A percentile compares a stretch with the other conserved stretches of the same genome.
Evolutionary conservation across 768 basidiomycete genomes (phyloP).

Genomic region (Kwoniella sp.): DNA sequence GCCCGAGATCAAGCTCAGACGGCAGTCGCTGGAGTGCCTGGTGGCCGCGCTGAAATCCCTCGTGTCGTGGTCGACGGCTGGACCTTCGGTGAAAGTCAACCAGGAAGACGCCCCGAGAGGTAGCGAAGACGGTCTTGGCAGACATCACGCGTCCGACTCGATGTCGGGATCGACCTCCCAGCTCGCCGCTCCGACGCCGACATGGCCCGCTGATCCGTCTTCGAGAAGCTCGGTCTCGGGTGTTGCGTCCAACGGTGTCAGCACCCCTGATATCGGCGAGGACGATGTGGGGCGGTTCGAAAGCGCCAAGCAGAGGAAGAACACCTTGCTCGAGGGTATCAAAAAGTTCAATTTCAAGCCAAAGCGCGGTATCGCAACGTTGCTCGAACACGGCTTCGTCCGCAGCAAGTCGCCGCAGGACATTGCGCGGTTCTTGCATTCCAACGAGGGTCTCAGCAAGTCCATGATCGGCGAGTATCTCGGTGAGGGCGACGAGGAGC

Average conservation of each 20-base stretch:
- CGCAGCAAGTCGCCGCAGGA: constrained; percentile 65
- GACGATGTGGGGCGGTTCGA: constrained; percentile 93
- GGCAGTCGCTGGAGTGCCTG: constrained; percentile 92
- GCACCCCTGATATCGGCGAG: constrained; percentile 64
- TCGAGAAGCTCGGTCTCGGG: constrained; percentile 14
- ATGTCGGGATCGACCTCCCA: constrained; percentile 26
- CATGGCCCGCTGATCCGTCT: constrained; percentile 27
- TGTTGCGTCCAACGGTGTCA: constrained; percentile 30
- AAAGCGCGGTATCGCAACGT: constrained; percentile 86
- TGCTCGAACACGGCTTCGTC: constrained; percentile 85
- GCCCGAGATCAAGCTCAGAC: constrained; percentile 75
- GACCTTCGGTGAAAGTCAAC: constrained; percentile 13
- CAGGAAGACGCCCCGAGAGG: constrained; percentile 19
- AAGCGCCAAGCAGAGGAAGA: constrained; percentile 94
- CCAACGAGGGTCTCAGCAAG: constrained; percentile 89
- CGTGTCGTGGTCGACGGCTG: constrained; percentile 75
- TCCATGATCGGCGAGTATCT: constrained; percentile 96
- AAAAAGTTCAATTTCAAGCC: constrained; percentile 98
- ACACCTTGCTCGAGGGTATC: constrained; percentile 86
- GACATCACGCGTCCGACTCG: constrained; percentile 15
- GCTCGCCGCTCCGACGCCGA: constrained; percentile 26
- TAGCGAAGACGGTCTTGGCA: constrained; percentile 30
- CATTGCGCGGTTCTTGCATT: constrained; percentile 76
- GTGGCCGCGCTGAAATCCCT: constrained; percentile 82
- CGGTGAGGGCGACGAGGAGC: constrained; percentile 86